A percentile compares a stretch with the other conserved stretches of the same genome.
Conservation (phyloP, 139 green algal genomes). For the Coccomyxa sp. region DNA sequence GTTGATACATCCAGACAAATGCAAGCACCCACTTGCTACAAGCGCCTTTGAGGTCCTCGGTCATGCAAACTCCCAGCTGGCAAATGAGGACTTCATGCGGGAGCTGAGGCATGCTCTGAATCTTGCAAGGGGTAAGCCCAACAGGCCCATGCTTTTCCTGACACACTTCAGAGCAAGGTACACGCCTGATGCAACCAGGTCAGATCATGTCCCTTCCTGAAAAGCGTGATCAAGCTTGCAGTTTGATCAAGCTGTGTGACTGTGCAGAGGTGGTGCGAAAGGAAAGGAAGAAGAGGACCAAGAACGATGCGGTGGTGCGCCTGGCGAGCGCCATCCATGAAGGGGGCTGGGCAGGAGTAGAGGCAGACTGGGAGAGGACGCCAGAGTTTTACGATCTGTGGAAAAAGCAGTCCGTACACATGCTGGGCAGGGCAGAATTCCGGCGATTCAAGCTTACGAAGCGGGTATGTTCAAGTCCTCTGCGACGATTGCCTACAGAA, state of each 20-base stretch:
- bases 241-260: too few species aligned
- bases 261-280: conserved; percentile 72
- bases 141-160: neutral
- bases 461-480: conserved; percentile 30
- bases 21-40: conserved; percentile 50
- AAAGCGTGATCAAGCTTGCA: too few species aligned
- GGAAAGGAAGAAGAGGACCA: conserved; percentile 77
- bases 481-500: neutral
- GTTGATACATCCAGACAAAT: conserved; percentile 79
- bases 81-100: conserved; percentile 66
- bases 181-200: too few species aligned
- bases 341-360: conserved; percentile 62
- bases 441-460: conserved; percentile 69
- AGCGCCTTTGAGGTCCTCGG: conserved; percentile 85
- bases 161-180: too few species aligned
- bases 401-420: conserved; percentile 72
- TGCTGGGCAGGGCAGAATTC: conserved; percentile 77
- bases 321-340: conserved; percentile 68
- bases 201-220: too few species aligned
- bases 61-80: conserved; percentile 66
- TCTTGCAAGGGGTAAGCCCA: conserved; percentile 47
- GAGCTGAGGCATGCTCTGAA: conserved; percentile 56
- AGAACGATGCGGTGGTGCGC: conserved; percentile 74
- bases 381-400: conserved; percentile 84
- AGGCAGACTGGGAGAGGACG: conserved; percentile 67